phyloP scores from a whole-genome alignment of 257 asterid genomes.

The Striga asiatica region DNA sequence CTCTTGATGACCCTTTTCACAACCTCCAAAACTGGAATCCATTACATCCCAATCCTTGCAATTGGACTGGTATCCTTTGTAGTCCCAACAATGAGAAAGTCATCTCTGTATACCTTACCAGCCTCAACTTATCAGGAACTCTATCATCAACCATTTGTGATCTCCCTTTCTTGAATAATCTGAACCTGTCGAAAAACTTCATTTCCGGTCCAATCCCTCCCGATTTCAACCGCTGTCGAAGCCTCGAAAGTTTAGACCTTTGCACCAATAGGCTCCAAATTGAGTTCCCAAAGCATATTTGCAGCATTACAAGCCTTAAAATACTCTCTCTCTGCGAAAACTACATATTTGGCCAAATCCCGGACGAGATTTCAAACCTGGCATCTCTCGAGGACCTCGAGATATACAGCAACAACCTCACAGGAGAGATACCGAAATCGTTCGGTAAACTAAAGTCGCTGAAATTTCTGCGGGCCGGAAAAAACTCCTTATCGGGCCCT shows the following conservation, averaged over 20 bases:
- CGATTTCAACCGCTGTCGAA: slow-evolving; percentile 26
- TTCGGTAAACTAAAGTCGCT: slow-evolving; percentile 47
- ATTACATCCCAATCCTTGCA: slow-evolving; percentile 47
- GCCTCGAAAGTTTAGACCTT: slow-evolving; percentile 52
- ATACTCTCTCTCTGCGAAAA: slow-evolving; percentile 69
- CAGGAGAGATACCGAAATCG: slow-evolving; percentile 53
- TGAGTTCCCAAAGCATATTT: slow-evolving; percentile 41
- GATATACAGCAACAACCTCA: slow-evolving; percentile 67
- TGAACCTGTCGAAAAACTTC: slow-evolving; percentile 57
- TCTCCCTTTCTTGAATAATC: slow-evolving; percentile 40
- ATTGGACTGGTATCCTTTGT: slow-evolving; percentile 62
- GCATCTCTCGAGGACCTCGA: slow-evolving; percentile 64
- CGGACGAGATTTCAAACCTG: slow-evolving; percentile 42
- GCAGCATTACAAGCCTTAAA: slow-evolving; percentile 40
- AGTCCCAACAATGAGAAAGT: slow-evolving; percentile 24
- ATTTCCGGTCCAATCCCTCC: slow-evolving; percentile 58
- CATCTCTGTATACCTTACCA: slow-evolving; percentile 36
- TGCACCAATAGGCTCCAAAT: slow-evolving; percentile 61
- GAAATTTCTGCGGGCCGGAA: slow-evolving; percentile 55
- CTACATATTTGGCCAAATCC: slow-evolving; percentile 55
- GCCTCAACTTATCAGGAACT: slow-evolving; percentile 53
- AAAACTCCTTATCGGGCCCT: slow-evolving; percentile 52
- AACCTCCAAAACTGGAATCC: slow-evolving; percentile 60
- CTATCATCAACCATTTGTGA: slow-evolving; percentile 46
- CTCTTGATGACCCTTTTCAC: slow-evolving; percentile 39